Percentiles rank a stretch among this genome's conserved stretches.
These are phyloP conservation scores for Xerocomus spinulosus DNA, from an alignment of 768 basidiomycete species.

Conservation along the genomic window DNA sequence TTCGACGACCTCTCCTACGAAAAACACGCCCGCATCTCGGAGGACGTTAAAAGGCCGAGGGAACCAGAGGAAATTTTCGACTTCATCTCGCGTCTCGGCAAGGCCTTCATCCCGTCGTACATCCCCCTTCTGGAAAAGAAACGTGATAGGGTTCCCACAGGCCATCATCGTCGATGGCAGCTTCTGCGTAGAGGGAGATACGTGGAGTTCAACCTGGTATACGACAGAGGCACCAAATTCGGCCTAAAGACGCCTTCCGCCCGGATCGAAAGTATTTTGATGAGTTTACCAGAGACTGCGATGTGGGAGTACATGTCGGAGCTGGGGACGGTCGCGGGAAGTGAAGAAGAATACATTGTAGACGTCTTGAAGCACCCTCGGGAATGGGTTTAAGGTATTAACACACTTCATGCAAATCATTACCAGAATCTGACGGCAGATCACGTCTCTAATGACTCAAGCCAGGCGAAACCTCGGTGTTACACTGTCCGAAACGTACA, in stretches of 20 bases:
- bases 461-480: background rate
- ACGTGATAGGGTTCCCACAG: conserved; percentile 54
- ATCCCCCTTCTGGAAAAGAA: conserved; percentile 75
- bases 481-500: conserved; percentile 2
- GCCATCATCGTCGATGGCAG: conserved; percentile 85
- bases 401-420: background rate
- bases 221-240: conserved; percentile 86
- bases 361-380: conserved; percentile 56
- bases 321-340: conserved; percentile 56
- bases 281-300: conserved; percentile 84
- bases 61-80: conserved; percentile 69
- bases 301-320: conserved; percentile 89
- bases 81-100: conserved; percentile 66
- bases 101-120: conserved; percentile 87
- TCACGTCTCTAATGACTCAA: background rate
- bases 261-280: conserved; percentile 83
- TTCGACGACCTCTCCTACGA: conserved; percentile 86
- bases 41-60: conserved; percentile 44
- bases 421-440: background rate
- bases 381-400: conserved; percentile 48
- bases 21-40: conserved; percentile 56
- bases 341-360: conserved; percentile 63
- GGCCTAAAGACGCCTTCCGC: conserved; percentile 81
- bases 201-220: conserved; percentile 90
- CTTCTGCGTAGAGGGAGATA: conserved; percentile 86